phyloP scores from a whole-genome alignment of 345 rosid species.

The Dimocarpus longan region DNA sequence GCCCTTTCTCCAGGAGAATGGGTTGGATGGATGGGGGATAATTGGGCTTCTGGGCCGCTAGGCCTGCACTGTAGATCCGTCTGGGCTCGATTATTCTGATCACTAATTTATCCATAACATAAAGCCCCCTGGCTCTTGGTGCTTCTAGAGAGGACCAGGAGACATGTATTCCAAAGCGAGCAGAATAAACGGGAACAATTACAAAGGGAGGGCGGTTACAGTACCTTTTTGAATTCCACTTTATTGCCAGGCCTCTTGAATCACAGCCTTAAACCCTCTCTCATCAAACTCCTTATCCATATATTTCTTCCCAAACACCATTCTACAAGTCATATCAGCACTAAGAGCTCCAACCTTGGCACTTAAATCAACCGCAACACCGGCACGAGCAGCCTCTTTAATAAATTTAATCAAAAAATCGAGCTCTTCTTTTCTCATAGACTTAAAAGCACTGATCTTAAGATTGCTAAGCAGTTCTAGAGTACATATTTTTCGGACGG shows the following conservation, averaged over 20 bases:
- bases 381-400: slow-evolving; percentile 13
- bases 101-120: too few species aligned
- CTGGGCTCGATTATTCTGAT: too few species aligned
- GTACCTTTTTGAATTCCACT: too few species aligned
- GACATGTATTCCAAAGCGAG: too few species aligned
- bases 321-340: slow-evolving; percentile 43
- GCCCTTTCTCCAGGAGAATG: too few species aligned
- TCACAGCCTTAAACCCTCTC: slow-evolving; percentile 44
- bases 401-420: slow-evolving; percentile 28
- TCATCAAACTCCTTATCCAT: slow-evolving; percentile 33
- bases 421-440: slow-evolving; percentile 41
- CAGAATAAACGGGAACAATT: too few species aligned
- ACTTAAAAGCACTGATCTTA: slow-evolving; percentile 36
- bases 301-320: slow-evolving; percentile 57
- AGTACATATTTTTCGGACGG: slow-evolving; percentile 47
- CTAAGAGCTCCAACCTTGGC: slow-evolving; percentile 31
- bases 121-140: too few species aligned
- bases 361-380: slow-evolving; percentile 39
- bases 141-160: too few species aligned
- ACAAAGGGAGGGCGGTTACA: too few species aligned
- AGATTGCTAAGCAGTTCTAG: slow-evolving; percentile 37
- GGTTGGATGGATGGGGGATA: too few species aligned
- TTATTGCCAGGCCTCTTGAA: slow-evolving; percentile 44
- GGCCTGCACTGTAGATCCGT: too few species aligned
- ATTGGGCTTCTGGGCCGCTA: too few species aligned